These are phyloP conservation scores for Zymoseptoria brevis DNA, from an alignment of 2,329 filamentous ascomycete species.

Conservation along the genomic window DNA sequence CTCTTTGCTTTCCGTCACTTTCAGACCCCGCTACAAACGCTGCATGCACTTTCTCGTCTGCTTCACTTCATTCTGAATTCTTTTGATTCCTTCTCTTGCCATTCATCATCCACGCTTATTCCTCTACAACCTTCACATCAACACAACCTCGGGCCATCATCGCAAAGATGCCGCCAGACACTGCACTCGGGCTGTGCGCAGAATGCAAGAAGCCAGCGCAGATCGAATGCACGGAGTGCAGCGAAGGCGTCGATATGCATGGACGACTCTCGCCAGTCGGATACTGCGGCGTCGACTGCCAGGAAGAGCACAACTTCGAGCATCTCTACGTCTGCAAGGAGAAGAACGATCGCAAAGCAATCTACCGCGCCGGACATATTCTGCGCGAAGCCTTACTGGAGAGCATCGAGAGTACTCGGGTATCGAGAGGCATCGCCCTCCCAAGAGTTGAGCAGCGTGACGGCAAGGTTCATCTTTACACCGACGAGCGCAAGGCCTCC, in stretches of 20 bases:
- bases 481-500: neutral
- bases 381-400: constrained; percentile 11
- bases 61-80: no score
- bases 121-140: neutral
- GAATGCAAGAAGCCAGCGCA: neutral
- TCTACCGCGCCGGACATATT: constrained; percentile 16
- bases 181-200: neutral
- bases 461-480: neutral
- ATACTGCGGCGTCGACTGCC: constrained; percentile 6
- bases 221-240: constrained; percentile 1
- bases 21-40: neutral
- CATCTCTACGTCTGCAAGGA: constrained; percentile 1
- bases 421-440: constrained; percentile 4
- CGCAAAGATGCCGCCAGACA: neutral
- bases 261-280: neutral
- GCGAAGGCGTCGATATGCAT: constrained; percentile 1
- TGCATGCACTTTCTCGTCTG: neutral
- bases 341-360: constrained; percentile 5
- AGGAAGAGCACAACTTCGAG: neutral
- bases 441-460: constrained; percentile 1
- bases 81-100: no score
- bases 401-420: neutral
- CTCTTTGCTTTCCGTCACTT: neutral
- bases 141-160: neutral
- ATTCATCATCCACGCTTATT: no score